Base-by-base conservation (phyloP, 2,329 filamentous ascomycete genomes). In the Aspergillus pseudotamarii region DNA sequence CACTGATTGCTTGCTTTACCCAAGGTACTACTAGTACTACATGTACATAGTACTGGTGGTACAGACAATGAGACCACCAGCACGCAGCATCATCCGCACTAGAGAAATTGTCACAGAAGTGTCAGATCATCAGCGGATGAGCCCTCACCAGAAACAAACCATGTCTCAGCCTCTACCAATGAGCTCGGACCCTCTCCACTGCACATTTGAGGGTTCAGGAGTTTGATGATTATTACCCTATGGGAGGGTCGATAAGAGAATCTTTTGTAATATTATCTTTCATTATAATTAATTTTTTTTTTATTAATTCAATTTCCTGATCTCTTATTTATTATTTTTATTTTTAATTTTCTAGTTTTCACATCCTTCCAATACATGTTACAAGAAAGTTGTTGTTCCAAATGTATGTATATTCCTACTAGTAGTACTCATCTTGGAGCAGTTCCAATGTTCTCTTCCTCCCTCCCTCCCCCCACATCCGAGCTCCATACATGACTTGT, bases 121-220 rank as follows among this genome's bases (percentile, higher is more conserved):
- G 68, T 68, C 68, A 70, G 64, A 66, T 67, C 66, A 66, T 66
- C 57, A 51, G 50, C 60, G 36, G 59, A 61, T 46, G 55, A 67
- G 61, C 58, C 59, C 64, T 66, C 59, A 61, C 48, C 64, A 71
- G 72, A 75, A 75, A 75, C 73, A 71, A 64, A 64, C 68, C 67
- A 69, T 75, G 74, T 76, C 74, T 76, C 74, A 76, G 73, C 41
- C 51, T 56, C 61, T n/a, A 58, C 67, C 64, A 66, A 72, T 71
- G 62, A 66, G 58, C 45, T 46, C 21, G 30, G n/a, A 21, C 59
- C n/a, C n/a, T 53, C 61, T 66, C 63, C 67, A 67, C 64, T 62
- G 36, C 53, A 48, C 50, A 53, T 46, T 48, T 59, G 62, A 66
- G 62, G 57, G 63, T 61, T 62, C 65, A 68, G 66, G 66, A 68